Percentiles rank a stretch among this genome's conserved stretches.
These are phyloP conservation scores for Euptelea pleiosperma DNA, from an alignment of 164 flowering plant genomes.

Conservation along the genomic window DNA sequence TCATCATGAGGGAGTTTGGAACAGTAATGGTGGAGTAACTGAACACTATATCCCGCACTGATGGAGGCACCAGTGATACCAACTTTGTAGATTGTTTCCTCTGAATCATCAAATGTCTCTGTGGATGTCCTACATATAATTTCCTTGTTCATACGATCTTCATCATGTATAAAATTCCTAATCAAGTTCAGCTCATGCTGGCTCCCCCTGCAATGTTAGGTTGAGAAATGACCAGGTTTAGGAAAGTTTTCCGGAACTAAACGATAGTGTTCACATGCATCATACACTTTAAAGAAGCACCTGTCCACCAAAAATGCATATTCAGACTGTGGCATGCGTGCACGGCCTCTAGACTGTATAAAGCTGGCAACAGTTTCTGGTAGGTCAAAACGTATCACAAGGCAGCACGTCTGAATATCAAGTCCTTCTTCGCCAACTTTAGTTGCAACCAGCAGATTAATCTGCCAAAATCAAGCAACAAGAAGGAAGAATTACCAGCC, in stretches of 20 bases:
- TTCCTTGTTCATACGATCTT: slow-evolving; percentile 71
- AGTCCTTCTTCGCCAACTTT: slow-evolving; percentile 99
- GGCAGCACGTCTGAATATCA: slow-evolving; percentile 97
- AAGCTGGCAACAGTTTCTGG: slow-evolving; percentile 94
- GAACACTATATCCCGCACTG: slow-evolving; percentile 58
- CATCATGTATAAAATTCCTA: slow-evolving; percentile 47
- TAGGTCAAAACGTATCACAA: slow-evolving; percentile 90
- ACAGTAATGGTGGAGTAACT: slow-evolving; percentile 80
- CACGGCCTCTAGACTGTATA: slow-evolving; percentile 97
- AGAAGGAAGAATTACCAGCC: neutral
- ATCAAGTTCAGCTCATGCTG: slow-evolving; percentile 54
- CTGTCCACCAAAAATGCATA: slow-evolving; percentile 91
- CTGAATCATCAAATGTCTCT: slow-evolving; percentile 33
- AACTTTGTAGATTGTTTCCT: slow-evolving; percentile 59
- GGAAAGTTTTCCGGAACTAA: neutral
- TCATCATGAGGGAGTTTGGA: slow-evolving; percentile 88
- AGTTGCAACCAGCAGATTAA: slow-evolving; percentile 92
- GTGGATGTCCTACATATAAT: slow-evolving; percentile 52
- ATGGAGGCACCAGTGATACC: slow-evolving; percentile 75
- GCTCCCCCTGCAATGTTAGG: slow-evolving; percentile 51
- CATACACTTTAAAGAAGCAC: slow-evolving; percentile 30
- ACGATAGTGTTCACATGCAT: neutral
- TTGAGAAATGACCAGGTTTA: neutral
- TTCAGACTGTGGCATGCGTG: slow-evolving; percentile 95
- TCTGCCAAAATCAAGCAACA: slow-evolving; percentile 38